Evolutionary conservation across 2,329 filamentous ascomycete genomes (phyloP), one percentile per base, ranked within the genome.

Genomic region (Annulohypoxylon truncatum): DNA sequence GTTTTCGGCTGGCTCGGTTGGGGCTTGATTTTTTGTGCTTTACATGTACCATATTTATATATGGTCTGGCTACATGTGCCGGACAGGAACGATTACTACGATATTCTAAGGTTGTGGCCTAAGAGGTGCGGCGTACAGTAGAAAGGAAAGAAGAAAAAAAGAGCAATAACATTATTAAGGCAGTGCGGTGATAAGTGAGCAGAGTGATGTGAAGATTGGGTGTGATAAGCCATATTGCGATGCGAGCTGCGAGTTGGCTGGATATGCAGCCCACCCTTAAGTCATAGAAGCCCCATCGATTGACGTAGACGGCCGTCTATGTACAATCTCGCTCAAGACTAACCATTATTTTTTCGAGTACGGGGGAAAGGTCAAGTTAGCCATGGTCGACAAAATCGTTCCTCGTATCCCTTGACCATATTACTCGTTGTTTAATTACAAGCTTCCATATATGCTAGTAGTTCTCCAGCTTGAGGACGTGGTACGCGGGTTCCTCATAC

Each of bases 401-500:
- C 42, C 22, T 7, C 33, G n/a, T 5, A 4, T 20, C 28, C 9
- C 4, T 12, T 20, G 13, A 15, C 1, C 26, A 29, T 2, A 26
- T 13, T 40, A 3, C 4, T 42, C 33, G 35, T 15, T 4, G 10
- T 24, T 8, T 13, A 7, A 12, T 18, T 3, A 29, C 2, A 2
- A 12, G 8, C 10, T 24, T 15, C 9, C 15, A n/a, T 48, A 2
- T 26, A 3, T 46, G 40, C 47, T 72, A 76, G 42, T 72, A 84
- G 63, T 84, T 79, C 71, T 86, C 83, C 65, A 85, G 38, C 72
- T 78, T 83, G 65, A 77, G 79, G 4, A 86, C 83, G 5, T 82
- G 77, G 71, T 86, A 86, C 0, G 81, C 79, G 4, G 81, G 80
- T 65, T 85, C 83, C 66, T 87, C 83, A 55, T 86, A 87, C 1